Conservation (phyloP, 495 filamentous ascomycete species). For the Trichoderma erinaceum region DNA sequence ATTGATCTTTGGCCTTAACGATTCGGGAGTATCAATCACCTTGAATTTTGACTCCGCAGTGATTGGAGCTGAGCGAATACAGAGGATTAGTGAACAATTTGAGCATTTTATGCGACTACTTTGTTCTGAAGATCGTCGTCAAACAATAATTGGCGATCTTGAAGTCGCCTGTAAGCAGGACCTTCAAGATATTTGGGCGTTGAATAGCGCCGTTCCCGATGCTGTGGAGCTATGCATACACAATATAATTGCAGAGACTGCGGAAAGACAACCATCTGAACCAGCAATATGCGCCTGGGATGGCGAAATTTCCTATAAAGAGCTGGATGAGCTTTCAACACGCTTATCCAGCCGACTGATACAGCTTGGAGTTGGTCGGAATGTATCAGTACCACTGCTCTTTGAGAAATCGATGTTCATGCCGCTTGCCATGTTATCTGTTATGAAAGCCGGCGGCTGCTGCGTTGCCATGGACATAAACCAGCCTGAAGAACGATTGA, state of each 20-base stretch:
- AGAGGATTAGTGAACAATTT: too few relatives aligned
- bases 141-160: background rate
- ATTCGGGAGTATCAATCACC: too few relatives aligned
- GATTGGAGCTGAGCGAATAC: too few relatives aligned
- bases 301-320: conserved; percentile 44
- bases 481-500: background rate
- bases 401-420: conserved; percentile 41
- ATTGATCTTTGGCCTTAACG: too few relatives aligned
- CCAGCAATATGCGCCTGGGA: conserved; percentile 43
- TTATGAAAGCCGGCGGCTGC: conserved; percentile 27
- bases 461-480: background rate
- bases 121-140: background rate
- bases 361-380: conserved; percentile 32
- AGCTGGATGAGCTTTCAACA: conserved; percentile 42
- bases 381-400: conserved; percentile 39
- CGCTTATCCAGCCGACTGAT: conserved; percentile 39
- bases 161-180: background rate
- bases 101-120: too few relatives aligned
- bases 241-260: conserved; percentile 21
- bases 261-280: conserved; percentile 18
- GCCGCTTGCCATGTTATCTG: conserved; percentile 41
- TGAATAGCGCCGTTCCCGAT: background rate
- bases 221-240: conserved; percentile 25
- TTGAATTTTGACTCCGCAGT: too few relatives aligned
- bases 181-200: background rate